Base-by-base conservation (phyloP, 257 asterid species). In the Petunia axillaris region DNA sequence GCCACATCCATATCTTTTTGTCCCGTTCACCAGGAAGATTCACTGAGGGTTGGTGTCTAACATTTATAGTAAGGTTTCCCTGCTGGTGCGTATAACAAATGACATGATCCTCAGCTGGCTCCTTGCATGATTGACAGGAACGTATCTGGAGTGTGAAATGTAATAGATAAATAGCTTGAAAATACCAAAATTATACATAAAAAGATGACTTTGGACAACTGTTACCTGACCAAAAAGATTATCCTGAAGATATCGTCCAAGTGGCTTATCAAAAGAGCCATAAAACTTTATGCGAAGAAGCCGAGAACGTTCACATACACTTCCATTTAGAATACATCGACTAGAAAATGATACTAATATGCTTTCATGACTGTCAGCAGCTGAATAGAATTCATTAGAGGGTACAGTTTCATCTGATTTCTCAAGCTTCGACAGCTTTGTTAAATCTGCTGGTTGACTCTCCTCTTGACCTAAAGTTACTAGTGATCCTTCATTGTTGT, bases 1-100 rank as follows among this genome's bases (percentile, higher is more conserved):
- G 98, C 99, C 99, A 96, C 99, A 96, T 96, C 99, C 99, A 96
- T 83, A 96, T 94, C 90, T 92, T 96, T 65, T 98, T 94, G 81
- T 94, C 99, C 44, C 86, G 83, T 83, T 90, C 97, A 54, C 97
- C 97, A 50, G 95, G 97, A 80, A 96, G 97, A 86, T 85, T 90
- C 75, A 81, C 87, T 3, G 91, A 82, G 37, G 91, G 90, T 50
- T 89, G 82, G 37, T 85, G 88, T 76, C 84, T 87, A 52, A 93
- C 93, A 53, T 91, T 91, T 84, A 96, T 89, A 0, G 97, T 96
- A 43, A 96, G 97, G 86, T 94, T 96, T 25, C 94, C 99, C 70
- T 90, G 90, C 83, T 88, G 96, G 84, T 96, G 99, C 11, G 93
- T 94, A 59, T 94, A 96, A 83, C 98, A 94, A 76, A 87, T 76